Evolutionary conservation across 108 stramenopile species (phyloP).

Genomic region (Pelagomonas calceolata): DNA sequence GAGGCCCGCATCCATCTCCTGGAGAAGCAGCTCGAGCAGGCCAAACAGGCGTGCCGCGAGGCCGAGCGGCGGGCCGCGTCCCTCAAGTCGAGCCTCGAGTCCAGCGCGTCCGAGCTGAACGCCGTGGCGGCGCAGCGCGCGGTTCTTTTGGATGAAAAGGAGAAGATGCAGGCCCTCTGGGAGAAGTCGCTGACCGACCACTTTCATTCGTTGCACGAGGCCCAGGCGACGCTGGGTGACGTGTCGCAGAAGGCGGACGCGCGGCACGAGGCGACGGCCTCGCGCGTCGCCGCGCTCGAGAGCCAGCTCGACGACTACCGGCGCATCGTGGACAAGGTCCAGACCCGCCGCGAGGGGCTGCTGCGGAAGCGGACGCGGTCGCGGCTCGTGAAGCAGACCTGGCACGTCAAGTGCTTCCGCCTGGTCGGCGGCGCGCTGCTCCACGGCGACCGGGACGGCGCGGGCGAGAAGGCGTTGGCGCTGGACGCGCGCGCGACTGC

Average conservation of each 20-base stretch:
- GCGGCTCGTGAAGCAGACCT: background rate
- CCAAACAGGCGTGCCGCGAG: background rate
- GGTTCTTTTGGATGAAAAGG: background rate
- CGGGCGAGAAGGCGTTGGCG: background rate
- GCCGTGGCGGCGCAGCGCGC: background rate
- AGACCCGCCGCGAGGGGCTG: background rate
- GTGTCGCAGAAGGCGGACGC: background rate
- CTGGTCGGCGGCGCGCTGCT: background rate
- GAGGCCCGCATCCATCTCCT: too few relatives aligned
- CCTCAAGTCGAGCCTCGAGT: background rate
- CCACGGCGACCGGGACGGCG: background rate
- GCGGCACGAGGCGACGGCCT: background rate
- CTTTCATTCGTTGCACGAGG: background rate
- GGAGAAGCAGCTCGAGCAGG: background rate
- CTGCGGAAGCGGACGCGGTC: background rate
- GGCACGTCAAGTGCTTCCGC: background rate
- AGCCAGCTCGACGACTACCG: background rate
- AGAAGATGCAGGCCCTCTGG: constrained; percentile 1
- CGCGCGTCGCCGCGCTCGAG: background rate
- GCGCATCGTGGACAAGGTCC: background rate
- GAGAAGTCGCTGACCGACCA: background rate
- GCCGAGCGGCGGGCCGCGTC: background rate
- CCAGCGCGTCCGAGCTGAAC: background rate
- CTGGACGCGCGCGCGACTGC: background rate
- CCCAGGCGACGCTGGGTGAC: background rate